Base-by-base conservation (phyloP, 208 protist genomes). In the Herpetomonas tarakana region DNA sequence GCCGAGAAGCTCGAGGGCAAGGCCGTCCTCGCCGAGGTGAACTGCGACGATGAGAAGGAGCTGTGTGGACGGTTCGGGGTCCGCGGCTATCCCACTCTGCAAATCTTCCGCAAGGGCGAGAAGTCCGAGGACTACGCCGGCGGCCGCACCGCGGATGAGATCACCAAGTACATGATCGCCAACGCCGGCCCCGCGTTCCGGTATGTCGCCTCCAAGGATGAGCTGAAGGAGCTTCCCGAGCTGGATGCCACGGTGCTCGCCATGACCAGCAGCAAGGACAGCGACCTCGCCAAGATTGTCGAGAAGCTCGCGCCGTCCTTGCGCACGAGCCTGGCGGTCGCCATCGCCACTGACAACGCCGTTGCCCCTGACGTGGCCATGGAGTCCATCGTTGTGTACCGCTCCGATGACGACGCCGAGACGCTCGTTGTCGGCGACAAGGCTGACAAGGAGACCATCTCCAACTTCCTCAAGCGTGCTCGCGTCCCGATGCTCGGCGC, bases 41-140 rank as follows among this genome's bases (percentile, higher is more conserved):
- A 97, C 70, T 94, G 88, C 68, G 90, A 83, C 3, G 65, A 74
- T n/a, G 81, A 97, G 47, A 76, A 73, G 53, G 68, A 65, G 11
- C 52, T 94, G 2, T 56, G 70, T 14, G 21, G 68, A 27, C 67
- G 74, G 49, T 91, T 80, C 60, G 76, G 71, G 21, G 78, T 97
- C 31, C 76, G 87, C 41, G 89, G 89, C 6, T 96, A 77, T 55
- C 92, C 92, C 3, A 94, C 89, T 2, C 63, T 97, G 28, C 65
- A 85, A 30, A 50, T 97, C 30, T 93, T 97, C 61, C 82, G 80
- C 35, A 81, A 92, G 18, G 92, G 88, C 29, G 65, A 79, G 62
- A 66, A 79, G 22, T 52, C 68, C 14, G 72, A 74, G 44, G 46
- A 65, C 49, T 97, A 93, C 83, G 66, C 64, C 16, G 88, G 87